Evolutionary conservation across 768 basidiomycete species (phyloP).

Genomic region (Calocybe indica): DNA sequence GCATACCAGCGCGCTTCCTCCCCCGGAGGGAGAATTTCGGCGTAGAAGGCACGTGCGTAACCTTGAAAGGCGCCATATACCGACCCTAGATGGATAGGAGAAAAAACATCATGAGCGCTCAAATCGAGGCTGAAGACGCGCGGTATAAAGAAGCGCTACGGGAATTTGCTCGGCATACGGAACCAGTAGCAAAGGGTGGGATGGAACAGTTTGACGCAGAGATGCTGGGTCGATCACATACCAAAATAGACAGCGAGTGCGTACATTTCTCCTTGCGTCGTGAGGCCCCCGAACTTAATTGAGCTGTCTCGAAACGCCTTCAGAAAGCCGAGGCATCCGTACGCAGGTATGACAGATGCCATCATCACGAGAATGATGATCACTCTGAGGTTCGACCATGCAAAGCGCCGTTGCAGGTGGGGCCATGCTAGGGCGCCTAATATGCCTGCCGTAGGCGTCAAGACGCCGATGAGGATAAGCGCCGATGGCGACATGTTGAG

Average conservation of each 20-base stretch:
- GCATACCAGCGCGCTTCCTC: slow-evolving; percentile 91
- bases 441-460: slow-evolving; percentile 77
- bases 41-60: slow-evolving; percentile 82
- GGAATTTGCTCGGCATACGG: too few relatives aligned
- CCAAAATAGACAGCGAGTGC: slow-evolving; percentile 80
- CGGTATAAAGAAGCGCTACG: too few relatives aligned
- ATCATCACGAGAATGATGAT: slow-evolving; percentile 63
- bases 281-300: slow-evolving; percentile 64
- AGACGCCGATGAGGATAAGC: slow-evolving; percentile 72
- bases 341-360: slow-evolving; percentile 65
- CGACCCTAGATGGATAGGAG: slow-evolving; percentile 32
- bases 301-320: slow-evolving; percentile 36
- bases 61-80: slow-evolving; percentile 90
- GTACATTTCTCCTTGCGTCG: slow-evolving; percentile 82
- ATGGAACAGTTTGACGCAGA: slow-evolving; percentile 9
- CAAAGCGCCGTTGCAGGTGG: slow-evolving; percentile 53
- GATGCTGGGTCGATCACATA: too few relatives aligned
- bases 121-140: background rate
- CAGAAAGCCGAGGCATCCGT: slow-evolving; percentile 80
- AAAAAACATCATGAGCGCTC: background rate
- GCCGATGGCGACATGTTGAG: slow-evolving; percentile 75
- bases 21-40: slow-evolving; percentile 78
- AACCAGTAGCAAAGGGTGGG: too few relatives aligned
- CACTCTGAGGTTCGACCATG: slow-evolving; percentile 62
- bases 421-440: slow-evolving; percentile 84